Conservation (phyloP, 495 filamentous ascomycete species). For the Xylaria acuta region DNA sequence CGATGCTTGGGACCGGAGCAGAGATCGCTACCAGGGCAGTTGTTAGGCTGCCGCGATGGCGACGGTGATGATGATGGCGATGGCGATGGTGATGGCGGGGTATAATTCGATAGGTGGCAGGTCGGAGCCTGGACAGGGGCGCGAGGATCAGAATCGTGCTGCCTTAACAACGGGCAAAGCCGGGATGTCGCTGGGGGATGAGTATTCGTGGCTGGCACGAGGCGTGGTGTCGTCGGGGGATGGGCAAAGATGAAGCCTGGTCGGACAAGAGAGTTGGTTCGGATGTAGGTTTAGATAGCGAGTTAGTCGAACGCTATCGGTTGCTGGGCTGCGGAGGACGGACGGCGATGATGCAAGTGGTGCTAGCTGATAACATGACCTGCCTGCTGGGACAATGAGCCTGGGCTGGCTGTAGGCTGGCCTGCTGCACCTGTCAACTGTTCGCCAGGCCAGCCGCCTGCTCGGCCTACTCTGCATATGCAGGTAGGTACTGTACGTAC, state of each 20-base stretch:
- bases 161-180: neutral
- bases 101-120: conserved; percentile 18
- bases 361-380: conserved; percentile 9
- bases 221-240: neutral
- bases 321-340: conserved; percentile 9
- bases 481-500: neutral
- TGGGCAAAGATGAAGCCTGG: conserved; percentile 2
- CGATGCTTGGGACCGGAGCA: neutral
- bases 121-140: conserved; percentile 11
- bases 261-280: neutral
- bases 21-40: neutral
- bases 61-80: neutral
- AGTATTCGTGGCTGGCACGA: neutral
- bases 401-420: neutral
- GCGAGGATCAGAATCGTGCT: conserved; percentile 13
- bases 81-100: conserved; percentile 22
- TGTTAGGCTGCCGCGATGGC: neutral
- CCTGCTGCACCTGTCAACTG: neutral
- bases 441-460: neutral
- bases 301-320: conserved; percentile 9
- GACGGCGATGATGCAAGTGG: conserved; percentile 26
- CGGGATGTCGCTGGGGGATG: neutral
- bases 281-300: neutral
- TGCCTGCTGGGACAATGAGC: conserved; percentile 8
- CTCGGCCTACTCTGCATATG: too few relatives aligned